A percentile compares a stretch with the other conserved stretches of the same genome.
These are phyloP conservation scores for Trametes maxima DNA, from an alignment of 768 basidiomycete species.

Conservation along the genomic window DNA sequence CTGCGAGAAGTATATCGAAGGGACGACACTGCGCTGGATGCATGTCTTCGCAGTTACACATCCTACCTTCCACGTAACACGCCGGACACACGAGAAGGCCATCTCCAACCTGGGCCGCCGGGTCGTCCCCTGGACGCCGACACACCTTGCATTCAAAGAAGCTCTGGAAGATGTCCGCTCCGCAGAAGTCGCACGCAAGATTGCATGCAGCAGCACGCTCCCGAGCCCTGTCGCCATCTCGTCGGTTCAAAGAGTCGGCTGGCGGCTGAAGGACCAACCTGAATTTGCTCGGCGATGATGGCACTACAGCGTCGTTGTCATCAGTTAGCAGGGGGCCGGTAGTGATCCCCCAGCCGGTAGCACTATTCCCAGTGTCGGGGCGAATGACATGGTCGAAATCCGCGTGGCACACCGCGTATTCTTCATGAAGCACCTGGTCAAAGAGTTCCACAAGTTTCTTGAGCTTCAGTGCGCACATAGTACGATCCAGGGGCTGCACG, in stretches of 20 bases:
- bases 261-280: constrained; percentile 1
- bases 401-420: constrained; percentile 27
- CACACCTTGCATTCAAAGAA: constrained; percentile 73
- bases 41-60: constrained; percentile 68
- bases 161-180: constrained; percentile 78
- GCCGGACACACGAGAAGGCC: constrained; percentile 62
- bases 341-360: not conserved
- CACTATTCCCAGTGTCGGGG: not conserved
- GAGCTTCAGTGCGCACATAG: constrained; percentile 23
- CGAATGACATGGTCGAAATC: constrained; percentile 18
- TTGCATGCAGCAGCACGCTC: constrained; percentile 18
- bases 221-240: constrained; percentile 18
- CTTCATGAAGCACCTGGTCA: constrained; percentile 28
- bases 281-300: not conserved
- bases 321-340: not conserved
- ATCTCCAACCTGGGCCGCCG: constrained; percentile 35
- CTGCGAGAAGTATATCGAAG: constrained; percentile 47
- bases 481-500: constrained; percentile 16
- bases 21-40: constrained; percentile 57
- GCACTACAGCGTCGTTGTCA: not conserved
- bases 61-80: constrained; percentile 79
- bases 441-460: constrained; percentile 25
- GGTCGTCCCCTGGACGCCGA: not conserved
- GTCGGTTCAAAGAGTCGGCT: not conserved
- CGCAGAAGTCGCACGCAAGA: constrained; percentile 77